Conservation (phyloP, 164 flowering plant species). For the Tetrastigma voinierianum region DNA sequence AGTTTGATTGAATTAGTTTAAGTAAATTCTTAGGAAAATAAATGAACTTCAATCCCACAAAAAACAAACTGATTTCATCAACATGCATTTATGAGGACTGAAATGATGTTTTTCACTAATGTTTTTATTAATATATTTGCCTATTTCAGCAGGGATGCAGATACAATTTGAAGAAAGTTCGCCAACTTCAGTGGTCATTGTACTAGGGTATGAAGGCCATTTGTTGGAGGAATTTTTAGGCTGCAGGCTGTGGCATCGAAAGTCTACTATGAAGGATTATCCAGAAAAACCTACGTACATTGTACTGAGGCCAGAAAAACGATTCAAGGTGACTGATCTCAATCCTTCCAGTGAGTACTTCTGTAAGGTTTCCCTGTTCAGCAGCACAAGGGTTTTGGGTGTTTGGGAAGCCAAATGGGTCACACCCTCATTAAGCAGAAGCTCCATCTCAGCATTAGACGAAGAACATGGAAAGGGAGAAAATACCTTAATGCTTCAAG, state of each 20-base stretch:
- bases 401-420: slow-evolving; percentile 49
- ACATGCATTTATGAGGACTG: no score
- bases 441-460: slow-evolving; percentile 9
- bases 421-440: slow-evolving; percentile 28
- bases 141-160: slow-evolving; percentile 25
- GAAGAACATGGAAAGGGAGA: slow-evolving; percentile 17
- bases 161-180: slow-evolving; percentile 40
- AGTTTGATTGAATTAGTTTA: no score
- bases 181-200: slow-evolving; percentile 36
- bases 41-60: no score
- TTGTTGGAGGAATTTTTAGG: slow-evolving; percentile 30
- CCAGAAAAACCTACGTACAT: slow-evolving; percentile 45
- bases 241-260: slow-evolving; percentile 57
- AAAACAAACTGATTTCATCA: no score
- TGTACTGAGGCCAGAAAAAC: slow-evolving; percentile 37
- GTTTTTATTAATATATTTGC: not conserved
- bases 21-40: no score
- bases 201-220: slow-evolving; percentile 29
- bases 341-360: slow-evolving; percentile 48
- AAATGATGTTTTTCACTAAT: not conserved
- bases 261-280: slow-evolving; percentile 29
- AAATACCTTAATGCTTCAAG: not conserved
- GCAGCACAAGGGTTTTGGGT: slow-evolving; percentile 29
- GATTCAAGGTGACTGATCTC: slow-evolving; percentile 39
- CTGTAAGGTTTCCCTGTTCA: slow-evolving; percentile 44